Evolutionary conservation across 805 yeast genomes (phyloP).

Genomic region (Deakozyma indianensis): DNA sequence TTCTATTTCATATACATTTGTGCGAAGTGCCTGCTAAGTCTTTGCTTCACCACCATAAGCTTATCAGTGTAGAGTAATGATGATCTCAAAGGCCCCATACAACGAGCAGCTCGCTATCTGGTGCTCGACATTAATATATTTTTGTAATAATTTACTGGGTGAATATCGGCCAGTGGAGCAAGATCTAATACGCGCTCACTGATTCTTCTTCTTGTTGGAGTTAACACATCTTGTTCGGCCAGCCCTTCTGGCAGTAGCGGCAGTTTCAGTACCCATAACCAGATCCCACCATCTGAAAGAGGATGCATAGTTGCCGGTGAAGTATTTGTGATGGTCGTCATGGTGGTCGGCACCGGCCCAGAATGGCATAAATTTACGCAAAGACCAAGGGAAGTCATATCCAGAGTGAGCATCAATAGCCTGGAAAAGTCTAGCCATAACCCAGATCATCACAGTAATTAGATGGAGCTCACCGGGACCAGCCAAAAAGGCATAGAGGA

Average conservation of each 20-base stretch:
- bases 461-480: slow-evolving; percentile 53
- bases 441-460: slow-evolving; percentile 83
- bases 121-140: too few relatives aligned
- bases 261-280: slow-evolving; percentile 64
- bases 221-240: not conserved
- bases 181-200: too few relatives aligned
- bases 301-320: slow-evolving; percentile 89
- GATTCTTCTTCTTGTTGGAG: slow-evolving; percentile 1
- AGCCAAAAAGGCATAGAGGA: slow-evolving; percentile 64
- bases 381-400: slow-evolving; percentile 94
- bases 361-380: slow-evolving; percentile 82
- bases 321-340: slow-evolving; percentile 92
- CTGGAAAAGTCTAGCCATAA: slow-evolving; percentile 76
- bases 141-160: too few relatives aligned
- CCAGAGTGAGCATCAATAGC: slow-evolving; percentile 98
- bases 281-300: slow-evolving; percentile 96
- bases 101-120: too few relatives aligned
- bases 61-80: too few relatives aligned
- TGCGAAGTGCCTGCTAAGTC: too few relatives aligned
- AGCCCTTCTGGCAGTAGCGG: slow-evolving; percentile 30
- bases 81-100: too few relatives aligned
- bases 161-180: too few relatives aligned
- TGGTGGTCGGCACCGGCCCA: slow-evolving; percentile 99
- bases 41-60: too few relatives aligned
- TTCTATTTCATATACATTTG: too few relatives aligned